A percentile compares a stretch with the other conserved stretches of the same genome.
phyloP scores from a whole-genome alignment of 208 protist species.

The Trypanosomatidae sp. region DNA sequence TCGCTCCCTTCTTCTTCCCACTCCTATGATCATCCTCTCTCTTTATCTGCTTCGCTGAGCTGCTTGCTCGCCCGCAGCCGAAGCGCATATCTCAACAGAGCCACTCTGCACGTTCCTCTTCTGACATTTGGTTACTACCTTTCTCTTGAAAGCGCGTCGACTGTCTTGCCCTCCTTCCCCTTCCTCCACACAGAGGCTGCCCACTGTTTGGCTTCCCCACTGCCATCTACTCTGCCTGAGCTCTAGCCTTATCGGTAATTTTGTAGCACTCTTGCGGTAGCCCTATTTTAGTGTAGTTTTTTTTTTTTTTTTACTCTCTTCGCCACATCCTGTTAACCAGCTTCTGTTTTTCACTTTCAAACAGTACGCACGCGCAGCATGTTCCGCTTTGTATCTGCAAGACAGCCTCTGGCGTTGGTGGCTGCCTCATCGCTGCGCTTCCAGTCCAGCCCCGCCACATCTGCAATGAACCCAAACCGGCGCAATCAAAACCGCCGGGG shows the following conservation, averaged over 20 bases:
- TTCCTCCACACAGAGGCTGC: neutral
- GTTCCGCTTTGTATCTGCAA: constrained; percentile 35
- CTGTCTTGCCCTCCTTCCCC: neutral
- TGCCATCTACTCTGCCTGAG: constrained; percentile 2
- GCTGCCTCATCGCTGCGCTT: constrained; percentile 15
- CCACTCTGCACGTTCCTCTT: neutral
- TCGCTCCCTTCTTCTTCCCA: neutral
- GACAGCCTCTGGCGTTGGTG: constrained; percentile 6
- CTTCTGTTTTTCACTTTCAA: neutral
- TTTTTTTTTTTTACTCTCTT: neutral
- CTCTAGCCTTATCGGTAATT: neutral
- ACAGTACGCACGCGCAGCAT: constrained; percentile 17
- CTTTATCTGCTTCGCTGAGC: neutral
- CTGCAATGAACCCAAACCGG: neutral
- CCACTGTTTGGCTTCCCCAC: neutral
- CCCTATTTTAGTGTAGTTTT: neutral
- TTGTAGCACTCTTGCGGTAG: neutral
- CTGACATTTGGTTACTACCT: neutral
- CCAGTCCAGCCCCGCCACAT: constrained; percentile 11
- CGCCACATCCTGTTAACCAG: neutral
- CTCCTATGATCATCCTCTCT: neutral
- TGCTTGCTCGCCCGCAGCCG: neutral
- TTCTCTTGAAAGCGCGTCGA: neutral
- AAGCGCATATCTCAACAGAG: neutral
- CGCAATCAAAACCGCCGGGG: constrained; percentile 9